These are phyloP conservation scores for Fragaria vesca DNA, from an alignment of 306 rosid genomes.

Conservation along the genomic window DNA sequence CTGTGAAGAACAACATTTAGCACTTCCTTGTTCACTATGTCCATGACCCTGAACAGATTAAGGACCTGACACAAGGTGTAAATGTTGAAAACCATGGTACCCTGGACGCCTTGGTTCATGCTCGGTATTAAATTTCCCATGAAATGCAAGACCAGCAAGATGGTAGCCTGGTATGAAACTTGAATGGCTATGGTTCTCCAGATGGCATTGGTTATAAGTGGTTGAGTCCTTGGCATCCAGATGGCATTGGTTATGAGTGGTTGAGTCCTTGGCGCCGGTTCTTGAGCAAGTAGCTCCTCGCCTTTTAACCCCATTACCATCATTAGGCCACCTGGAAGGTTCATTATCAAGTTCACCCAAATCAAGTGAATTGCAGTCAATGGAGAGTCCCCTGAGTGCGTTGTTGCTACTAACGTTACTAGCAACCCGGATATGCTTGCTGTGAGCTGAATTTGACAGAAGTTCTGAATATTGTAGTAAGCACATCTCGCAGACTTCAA, in stretches of 20 bases:
- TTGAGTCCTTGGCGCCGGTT: slow-evolving; percentile 25
- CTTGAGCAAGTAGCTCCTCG: slow-evolving; percentile 17
- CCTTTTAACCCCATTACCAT: slow-evolving; percentile 48
- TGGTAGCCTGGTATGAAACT: slow-evolving; percentile 41
- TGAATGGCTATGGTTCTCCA: slow-evolving; percentile 43
- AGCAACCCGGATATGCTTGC: slow-evolving; percentile 40
- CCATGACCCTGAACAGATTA: slow-evolving; percentile 46
- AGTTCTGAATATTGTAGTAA: slow-evolving; percentile 52
- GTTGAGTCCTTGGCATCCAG: slow-evolving; percentile 26
- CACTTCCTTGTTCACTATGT: slow-evolving; percentile 29
- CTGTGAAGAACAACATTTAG: slow-evolving; percentile 24
- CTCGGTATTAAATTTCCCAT: slow-evolving; percentile 25
- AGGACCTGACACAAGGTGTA: slow-evolving; percentile 55
- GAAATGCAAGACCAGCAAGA: slow-evolving; percentile 36
- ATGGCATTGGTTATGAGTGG: slow-evolving; percentile 32
- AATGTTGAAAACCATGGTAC: slow-evolving; percentile 56
- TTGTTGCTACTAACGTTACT: slow-evolving; percentile 38
- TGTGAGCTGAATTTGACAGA: slow-evolving; percentile 55
- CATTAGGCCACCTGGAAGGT: slow-evolving; percentile 50
- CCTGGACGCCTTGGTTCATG: slow-evolving; percentile 22
- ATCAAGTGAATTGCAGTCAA: slow-evolving; percentile 43
- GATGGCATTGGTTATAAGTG: slow-evolving; percentile 31
- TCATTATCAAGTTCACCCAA: slow-evolving; percentile 50
- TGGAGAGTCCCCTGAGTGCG: slow-evolving; percentile 52
- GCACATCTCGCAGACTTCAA: slow-evolving; percentile 32